Evolutionary conservation across 345 rosid species (phyloP).

Genomic region (Euphorbia lathyris): DNA sequence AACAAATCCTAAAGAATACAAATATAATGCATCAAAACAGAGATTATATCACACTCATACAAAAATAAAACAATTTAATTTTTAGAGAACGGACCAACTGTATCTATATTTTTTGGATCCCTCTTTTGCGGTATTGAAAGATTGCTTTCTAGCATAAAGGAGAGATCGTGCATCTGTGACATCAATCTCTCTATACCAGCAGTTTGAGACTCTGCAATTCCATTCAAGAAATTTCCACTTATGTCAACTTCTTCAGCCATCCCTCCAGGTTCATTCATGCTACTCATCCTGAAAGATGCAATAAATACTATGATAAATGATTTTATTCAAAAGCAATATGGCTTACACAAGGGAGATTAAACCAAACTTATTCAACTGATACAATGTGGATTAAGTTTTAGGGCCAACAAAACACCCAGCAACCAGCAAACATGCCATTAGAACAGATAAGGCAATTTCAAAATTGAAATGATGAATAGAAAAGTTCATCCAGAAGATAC

Average conservation of each 20-base stretch:
- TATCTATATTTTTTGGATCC: slow-evolving; percentile 14
- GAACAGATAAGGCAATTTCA: neutral
- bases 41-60: neutral
- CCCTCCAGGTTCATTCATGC: slow-evolving; percentile 25
- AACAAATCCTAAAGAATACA: neutral
- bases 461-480: neutral
- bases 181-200: neutral
- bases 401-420: neutral
- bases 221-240: slow-evolving; percentile 16
- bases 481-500: neutral
- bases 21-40: neutral
- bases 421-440: neutral
- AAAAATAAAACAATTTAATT: neutral
- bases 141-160: slow-evolving; percentile 38
- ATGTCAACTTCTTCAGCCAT: slow-evolving; percentile 25
- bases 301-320: neutral
- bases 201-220: neutral
- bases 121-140: slow-evolving; percentile 49
- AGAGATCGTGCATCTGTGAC: neutral
- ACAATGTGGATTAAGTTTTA: neutral
- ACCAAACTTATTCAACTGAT: neutral
- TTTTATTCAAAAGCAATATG: neutral
- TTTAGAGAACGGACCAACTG: slow-evolving; percentile 12
- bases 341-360: neutral
- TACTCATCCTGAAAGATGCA: slow-evolving; percentile 36